Conservation (phyloP, 129 eudicot species). For the Tagetes erecta region DNA sequence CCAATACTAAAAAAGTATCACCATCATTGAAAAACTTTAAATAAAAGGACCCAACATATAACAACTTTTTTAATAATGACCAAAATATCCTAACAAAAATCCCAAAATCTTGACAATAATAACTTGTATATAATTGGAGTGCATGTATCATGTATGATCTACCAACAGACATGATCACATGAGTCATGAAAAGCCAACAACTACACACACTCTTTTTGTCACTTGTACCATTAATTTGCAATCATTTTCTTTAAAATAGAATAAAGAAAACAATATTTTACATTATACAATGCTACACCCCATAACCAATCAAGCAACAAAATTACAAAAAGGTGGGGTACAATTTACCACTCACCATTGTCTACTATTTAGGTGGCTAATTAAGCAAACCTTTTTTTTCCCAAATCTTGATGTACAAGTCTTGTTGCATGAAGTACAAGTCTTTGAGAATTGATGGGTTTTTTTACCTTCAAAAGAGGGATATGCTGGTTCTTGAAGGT, state of each 20-base stretch:
- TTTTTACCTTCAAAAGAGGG: constrained; percentile 33
- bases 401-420: constrained; percentile 22
- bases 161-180: constrained; percentile 30
- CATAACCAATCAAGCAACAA: constrained; percentile 32
- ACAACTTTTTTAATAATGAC: neutral
- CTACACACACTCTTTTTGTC: constrained; percentile 18
- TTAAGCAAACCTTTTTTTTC: constrained; percentile 14
- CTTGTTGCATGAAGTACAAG: constrained; percentile 15
- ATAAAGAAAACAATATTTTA: constrained; percentile 26
- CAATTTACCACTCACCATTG: constrained; percentile 40
- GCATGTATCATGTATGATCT: constrained; percentile 12
- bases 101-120: constrained; percentile 12
- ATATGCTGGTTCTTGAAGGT: constrained; percentile 34
- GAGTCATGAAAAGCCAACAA: constrained; percentile 31
- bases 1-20: neutral
- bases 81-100: constrained; percentile 6
- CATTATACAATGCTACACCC: constrained; percentile 34
- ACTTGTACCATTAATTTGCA: constrained; percentile 18
- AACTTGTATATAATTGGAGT: neutral
- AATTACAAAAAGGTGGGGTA: constrained; percentile 37
- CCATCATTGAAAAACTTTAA: neutral
- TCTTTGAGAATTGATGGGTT: constrained; percentile 3
- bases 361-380: constrained; percentile 32
- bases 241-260: constrained; percentile 17
- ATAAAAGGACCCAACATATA: neutral